A percentile compares a stretch with the other conserved stretches of the same genome.
These are phyloP conservation scores for Globisporangium barbulae DNA, from an alignment of 352 stramenopile species.

Conservation along the genomic window DNA sequence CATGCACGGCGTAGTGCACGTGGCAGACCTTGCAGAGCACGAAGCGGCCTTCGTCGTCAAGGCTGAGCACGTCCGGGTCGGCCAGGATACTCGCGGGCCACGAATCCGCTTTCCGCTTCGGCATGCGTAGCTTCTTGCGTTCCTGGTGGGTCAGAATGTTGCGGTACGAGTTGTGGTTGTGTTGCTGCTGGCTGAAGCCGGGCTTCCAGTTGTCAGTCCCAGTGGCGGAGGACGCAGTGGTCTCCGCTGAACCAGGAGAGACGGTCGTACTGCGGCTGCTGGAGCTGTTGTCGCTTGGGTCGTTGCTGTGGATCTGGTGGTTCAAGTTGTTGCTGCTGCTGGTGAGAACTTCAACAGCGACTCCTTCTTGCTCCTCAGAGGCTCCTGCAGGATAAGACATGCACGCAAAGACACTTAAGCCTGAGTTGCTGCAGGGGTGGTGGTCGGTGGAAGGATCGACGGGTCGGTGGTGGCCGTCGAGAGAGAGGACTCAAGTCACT, in stretches of 20 bases:
- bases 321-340: not conserved
- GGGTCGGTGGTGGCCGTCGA: slow-evolving; percentile 3
- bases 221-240: not conserved
- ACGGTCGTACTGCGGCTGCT: slow-evolving; percentile 6
- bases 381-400: slow-evolving; percentile 16
- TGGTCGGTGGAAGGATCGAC: not conserved
- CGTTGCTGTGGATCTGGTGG: slow-evolving; percentile 6
- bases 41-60: slow-evolving; percentile 74
- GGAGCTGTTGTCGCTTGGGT: slow-evolving; percentile 12
- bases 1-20: slow-evolving; percentile 76
- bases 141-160: slow-evolving; percentile 37
- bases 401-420: slow-evolving; percentile 14
- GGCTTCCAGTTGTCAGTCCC: not conserved
- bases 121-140: slow-evolving; percentile 50
- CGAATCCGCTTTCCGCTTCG: slow-evolving; percentile 75
- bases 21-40: slow-evolving; percentile 83
- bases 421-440: not conserved
- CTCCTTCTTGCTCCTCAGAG: slow-evolving; percentile 3
- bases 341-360: not conserved
- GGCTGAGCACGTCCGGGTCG: slow-evolving; percentile 70
- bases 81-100: slow-evolving; percentile 67
- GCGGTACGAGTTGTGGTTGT: slow-evolving; percentile 12
- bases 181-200: not conserved
- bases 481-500: not conserved
- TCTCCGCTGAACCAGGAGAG: not conserved